Evolutionary conservation across 352 stramenopile species (phyloP), one percentile per base, ranked within the genome.

Genomic region (Phytophthora capsici): DNA sequence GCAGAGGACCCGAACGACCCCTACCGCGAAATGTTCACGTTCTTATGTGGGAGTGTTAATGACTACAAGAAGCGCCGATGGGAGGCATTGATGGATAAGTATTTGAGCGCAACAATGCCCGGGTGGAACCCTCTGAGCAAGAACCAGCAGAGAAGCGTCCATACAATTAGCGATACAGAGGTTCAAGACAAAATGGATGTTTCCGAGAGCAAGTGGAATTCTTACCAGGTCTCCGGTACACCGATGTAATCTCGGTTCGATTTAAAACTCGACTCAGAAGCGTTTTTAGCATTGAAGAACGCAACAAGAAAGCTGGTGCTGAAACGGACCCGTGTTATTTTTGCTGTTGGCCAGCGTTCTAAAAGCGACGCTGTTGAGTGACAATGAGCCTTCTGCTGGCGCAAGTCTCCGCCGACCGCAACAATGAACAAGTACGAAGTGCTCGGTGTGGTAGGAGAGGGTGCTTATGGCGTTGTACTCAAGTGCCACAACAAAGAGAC

Each of bases 401-500:
- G 20, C 57, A 34, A 63, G 57, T 63, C 36, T 44, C 22, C 49
- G 43, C 44, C 51, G 36, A 16, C 40, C 36, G 20, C 23, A 47
- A 26, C 22, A 28, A 98, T 97, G 93, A 98, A 98, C 78, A 98
- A 98, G 71, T 98, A 98, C 71, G 92, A 98, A 80, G 91, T 98
- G 54, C 84, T 98, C 4, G 89, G 90, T 4, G 88, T 98, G 36
- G 91, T 98, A n/a, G 93, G 92, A 43, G 93, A 98, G 70, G 94
- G 94, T 16, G 91, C 94, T 3, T 98, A 98, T 71, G 94, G 94
- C n/a, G 89, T 98, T 16, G 91, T 98, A 38, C 85, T 98, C 40
- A 93, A 96, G 66, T 98, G 90, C 58, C 85, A 87, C 34, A 97
- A 98, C 77, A 97, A 98, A 55, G 96, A 99, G 64, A 99, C 94